Evolutionary conservation across 2,329 filamentous ascomycete species (phyloP), one percentile per base, ranked within the genome.

Genomic region (Penicillium sp.): DNA sequence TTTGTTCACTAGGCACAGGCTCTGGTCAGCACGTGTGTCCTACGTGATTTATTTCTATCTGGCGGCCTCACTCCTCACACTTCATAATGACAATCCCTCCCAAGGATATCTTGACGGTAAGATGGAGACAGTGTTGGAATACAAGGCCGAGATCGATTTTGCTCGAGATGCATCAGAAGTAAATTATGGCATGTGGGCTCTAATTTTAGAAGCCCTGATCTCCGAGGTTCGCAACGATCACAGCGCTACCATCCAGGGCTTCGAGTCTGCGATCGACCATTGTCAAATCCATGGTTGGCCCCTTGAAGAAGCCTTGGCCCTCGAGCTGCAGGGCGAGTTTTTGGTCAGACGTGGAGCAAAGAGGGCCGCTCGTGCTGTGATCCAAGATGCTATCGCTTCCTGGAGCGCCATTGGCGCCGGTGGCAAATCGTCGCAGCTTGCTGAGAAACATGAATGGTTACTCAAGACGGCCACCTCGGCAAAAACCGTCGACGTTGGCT

Each of bases 281-380:
- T 80, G 80, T 46, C 81, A 87, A 62, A 70, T 84, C 1, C 78
- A 87, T 65, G 79, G 78, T 15, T 85, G 83, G 65, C 73, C 79
- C 2, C 66, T 87, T 25, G 85, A 87, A 58, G 83, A 87, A 65
- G 85, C 82, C 3, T 75, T 86, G 29, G 76, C 81, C 38, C 77
- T 83, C 39, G 85, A 88, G 70, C 69, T 87, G n/a, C 85, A 87
- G 63, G 72, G 75, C 3, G 84, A 85, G 48, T 87, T 81, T 66
- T 70, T 86, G 21, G 72, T 84, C 33, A 76, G 83, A 13, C 79
- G 80, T 58, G 84, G 84, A 40, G 82, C 84, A 6, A 81, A 81
- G 54, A 71, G 85, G 59, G 82, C 84, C 19, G 85, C 84, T 46
- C 79, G 83, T 53, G 79, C 81, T 45, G 77, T 85, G 36, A 71